These are phyloP conservation scores for Suhomyces tanzawaensis DNA, from an alignment of 805 yeast species.

Conservation along the genomic window DNA sequence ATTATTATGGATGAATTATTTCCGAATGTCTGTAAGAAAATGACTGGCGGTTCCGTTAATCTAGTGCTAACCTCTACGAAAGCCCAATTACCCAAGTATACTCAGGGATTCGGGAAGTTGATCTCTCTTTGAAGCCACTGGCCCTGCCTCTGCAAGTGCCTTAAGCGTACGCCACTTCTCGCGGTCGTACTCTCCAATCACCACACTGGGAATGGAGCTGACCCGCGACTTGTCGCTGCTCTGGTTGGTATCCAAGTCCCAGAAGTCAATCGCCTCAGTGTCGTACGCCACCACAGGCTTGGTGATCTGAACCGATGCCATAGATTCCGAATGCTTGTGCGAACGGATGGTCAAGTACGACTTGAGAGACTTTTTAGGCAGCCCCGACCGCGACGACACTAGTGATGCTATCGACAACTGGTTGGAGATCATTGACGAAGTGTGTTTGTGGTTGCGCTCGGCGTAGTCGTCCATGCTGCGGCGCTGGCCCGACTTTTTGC, in stretches of 20 bases:
- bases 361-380: slow-evolving; percentile 31
- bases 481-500: slow-evolving; percentile 12
- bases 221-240: slow-evolving; percentile 39
- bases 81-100: too few species aligned
- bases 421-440: slow-evolving; percentile 26
- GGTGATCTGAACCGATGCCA: slow-evolving; percentile 7
- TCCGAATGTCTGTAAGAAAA: too few species aligned
- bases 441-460: slow-evolving; percentile 21
- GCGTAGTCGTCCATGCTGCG: slow-evolving; percentile 4
- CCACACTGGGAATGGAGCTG: slow-evolving; percentile 52
- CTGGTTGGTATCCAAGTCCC: slow-evolving; percentile 33
- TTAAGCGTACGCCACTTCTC: slow-evolving; percentile 63
- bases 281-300: background rate
- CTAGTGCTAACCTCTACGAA: too few species aligned
- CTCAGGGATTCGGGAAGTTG: too few species aligned
- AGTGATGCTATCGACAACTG: slow-evolving; percentile 25
- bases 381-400: slow-evolving; percentile 28
- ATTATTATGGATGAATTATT: too few species aligned
- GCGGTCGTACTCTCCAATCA: slow-evolving; percentile 61
- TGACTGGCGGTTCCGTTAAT: too few species aligned
- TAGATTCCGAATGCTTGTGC: slow-evolving; percentile 14
- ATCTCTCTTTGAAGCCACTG: too few species aligned
- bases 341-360: slow-evolving; percentile 12
- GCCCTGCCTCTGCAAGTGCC: slow-evolving; percentile 20
- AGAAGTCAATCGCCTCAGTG: slow-evolving; percentile 10